phyloP scores from a whole-genome alignment of 2,329 filamentous ascomycete genomes.

The Apiospora marii region DNA sequence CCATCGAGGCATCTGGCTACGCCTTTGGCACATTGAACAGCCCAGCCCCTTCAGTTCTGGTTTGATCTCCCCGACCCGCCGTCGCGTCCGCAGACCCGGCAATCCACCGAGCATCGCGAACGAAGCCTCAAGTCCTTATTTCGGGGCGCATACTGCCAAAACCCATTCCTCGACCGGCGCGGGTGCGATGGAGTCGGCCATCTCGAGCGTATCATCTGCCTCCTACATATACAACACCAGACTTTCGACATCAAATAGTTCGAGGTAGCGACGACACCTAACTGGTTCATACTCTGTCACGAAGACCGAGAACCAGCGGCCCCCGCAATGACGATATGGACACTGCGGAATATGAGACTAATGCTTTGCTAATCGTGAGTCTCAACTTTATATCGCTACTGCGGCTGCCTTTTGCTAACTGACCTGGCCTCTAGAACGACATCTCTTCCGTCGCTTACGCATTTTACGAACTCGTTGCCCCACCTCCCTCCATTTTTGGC shows the following conservation, averaged over 20 bases:
- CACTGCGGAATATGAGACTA: conserved; percentile 69
- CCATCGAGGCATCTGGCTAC: background rate
- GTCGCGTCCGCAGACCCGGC: background rate
- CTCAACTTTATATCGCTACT: conserved; percentile 28
- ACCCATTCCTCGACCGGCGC: conserved; percentile 10
- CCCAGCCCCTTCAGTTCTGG: background rate
- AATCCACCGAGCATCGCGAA: conserved; percentile 1
- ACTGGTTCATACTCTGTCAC: conserved; percentile 35
- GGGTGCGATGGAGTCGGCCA: conserved; percentile 22
- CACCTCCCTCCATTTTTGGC: conserved; percentile 53
- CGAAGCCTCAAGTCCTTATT: background rate
- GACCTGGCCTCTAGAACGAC: conserved; percentile 54
- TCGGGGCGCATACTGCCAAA: conserved; percentile 1
- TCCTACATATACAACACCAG: conserved; percentile 7
- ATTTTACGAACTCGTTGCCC: conserved; percentile 59
- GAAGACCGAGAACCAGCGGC: conserved; percentile 29
- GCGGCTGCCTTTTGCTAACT: background rate
- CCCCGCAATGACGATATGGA: conserved; percentile 62
- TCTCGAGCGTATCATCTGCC: background rate
- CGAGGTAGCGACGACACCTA: conserved; percentile 1
- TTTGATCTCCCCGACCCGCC: background rate
- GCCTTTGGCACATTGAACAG: background rate
- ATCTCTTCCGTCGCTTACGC: conserved; percentile 63
- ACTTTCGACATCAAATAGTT: conserved; percentile 18
- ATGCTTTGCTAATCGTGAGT: conserved; percentile 65